phyloP scores from a whole-genome alignment of 345 rosid species.

The Citrus glauca region DNA sequence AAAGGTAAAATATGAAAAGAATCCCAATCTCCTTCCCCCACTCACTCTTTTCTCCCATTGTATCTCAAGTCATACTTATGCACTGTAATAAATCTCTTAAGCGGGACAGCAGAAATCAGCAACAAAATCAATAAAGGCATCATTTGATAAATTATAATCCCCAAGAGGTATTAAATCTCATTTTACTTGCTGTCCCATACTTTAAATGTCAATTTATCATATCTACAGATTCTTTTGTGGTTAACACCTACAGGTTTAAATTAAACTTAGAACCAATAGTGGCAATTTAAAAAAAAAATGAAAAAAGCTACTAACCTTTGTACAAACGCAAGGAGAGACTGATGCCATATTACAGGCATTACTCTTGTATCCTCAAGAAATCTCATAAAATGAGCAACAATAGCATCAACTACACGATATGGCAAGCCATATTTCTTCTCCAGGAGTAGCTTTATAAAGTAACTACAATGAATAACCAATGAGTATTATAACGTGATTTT shows the following conservation, averaged over 20 bases:
- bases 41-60: not conserved
- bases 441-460: constrained; percentile 80
- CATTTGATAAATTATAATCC: not conserved
- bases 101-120: not conserved
- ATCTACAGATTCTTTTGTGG: not conserved
- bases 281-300: not conserved
- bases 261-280: not conserved
- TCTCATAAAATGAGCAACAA: constrained; percentile 80
- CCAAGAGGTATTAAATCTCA: not conserved
- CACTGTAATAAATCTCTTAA: too few relatives aligned
- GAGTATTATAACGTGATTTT: constrained; percentile 6
- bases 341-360: constrained; percentile 99
- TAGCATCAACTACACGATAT: constrained; percentile 73
- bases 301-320: constrained; percentile 52
- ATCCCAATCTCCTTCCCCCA: not conserved
- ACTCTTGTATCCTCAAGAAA: constrained; percentile 65
- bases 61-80: not conserved
- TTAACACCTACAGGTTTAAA: not conserved
- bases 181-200: not conserved
- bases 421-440: constrained; percentile 96
- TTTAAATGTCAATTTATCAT: not conserved
- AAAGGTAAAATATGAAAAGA: too few relatives aligned
- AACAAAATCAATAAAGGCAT: not conserved
- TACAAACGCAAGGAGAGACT: constrained; percentile 85
- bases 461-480: constrained; percentile 41